Evolutionary conservation across 140 eudicot species (phyloP), one percentile per base, ranked within the genome.

Genomic region (Flaveria floridana): DNA sequence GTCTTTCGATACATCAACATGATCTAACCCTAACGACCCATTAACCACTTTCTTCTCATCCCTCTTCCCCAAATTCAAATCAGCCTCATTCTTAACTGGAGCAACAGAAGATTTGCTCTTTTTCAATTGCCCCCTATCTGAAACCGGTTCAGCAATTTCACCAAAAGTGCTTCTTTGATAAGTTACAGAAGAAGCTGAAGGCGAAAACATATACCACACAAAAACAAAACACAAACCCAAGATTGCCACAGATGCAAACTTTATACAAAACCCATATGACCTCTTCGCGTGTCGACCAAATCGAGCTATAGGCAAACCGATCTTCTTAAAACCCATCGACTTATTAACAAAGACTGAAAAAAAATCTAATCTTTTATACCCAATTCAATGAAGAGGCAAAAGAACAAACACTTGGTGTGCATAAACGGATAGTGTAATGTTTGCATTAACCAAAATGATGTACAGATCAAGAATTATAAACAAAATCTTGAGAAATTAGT

Each of bases 211-310:
- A 85, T 88, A 86, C 99, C 99, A 94, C 30, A 90, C 79, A 42
- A 90, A 81, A 18, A 94, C 84, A 75, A 94, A 94, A 81, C 99
- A 94, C 81, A 94, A 57, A 70, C 99, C 99, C 85, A 94, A 75
- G 6, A 88, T 71, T 25, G 89, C 84, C 4, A 85, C 95, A 19
- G 96, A 86, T 39, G 89, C 83, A 48, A 91, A 73, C 85, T 94
- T 94, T 4, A 87, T 72, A 50, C 81, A 82, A 58, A 94, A 79
- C 59, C 99, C 97, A 80, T 82, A 84, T 55, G 96, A 91, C 65
- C 89, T 76, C 79, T 81, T 94, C 9, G 84, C 91, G 80, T 85
- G 90, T 46, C 89, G 84, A 71, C 94, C 85, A 47, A 87, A 90
- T 82, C 95, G 72, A 68, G 95, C 86, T 78, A 90, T 74, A 7